Evolutionary conservation across 768 basidiomycete genomes (phyloP).

Genomic region (Suillus hirtellus): DNA sequence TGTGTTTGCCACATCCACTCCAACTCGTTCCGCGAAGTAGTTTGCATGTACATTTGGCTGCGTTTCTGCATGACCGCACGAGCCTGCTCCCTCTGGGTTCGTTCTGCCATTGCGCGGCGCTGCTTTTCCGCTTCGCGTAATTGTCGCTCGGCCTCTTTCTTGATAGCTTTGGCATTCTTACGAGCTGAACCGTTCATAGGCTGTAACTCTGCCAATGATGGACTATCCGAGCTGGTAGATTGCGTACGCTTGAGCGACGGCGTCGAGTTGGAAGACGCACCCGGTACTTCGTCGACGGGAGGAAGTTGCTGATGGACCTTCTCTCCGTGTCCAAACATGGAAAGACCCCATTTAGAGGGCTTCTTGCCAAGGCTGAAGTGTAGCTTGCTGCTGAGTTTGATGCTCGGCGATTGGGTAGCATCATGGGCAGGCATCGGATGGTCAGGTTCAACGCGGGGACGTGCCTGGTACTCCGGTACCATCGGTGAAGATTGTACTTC

Average conservation of each 20-base stretch:
- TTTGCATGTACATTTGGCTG: slow-evolving; percentile 67
- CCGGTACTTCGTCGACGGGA: slow-evolving; percentile 71
- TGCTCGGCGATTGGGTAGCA: slow-evolving; percentile 41
- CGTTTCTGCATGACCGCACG: slow-evolving; percentile 93
- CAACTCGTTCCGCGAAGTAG: slow-evolving; percentile 48
- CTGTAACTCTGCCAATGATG: slow-evolving; percentile 59
- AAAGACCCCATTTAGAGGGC: slow-evolving; percentile 61
- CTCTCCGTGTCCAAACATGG: slow-evolving; percentile 72
- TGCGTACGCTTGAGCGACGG: slow-evolving; percentile 78
- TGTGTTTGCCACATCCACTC: slow-evolving; percentile 56
- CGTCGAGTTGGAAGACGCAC: slow-evolving; percentile 43
- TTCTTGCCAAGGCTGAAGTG: slow-evolving; percentile 70
- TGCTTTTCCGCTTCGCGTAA: slow-evolving; percentile 84
- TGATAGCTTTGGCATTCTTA: slow-evolving; percentile 70
- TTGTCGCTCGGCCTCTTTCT: slow-evolving; percentile 79
- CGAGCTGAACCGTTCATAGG: slow-evolving; percentile 42
- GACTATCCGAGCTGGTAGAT: slow-evolving; percentile 74
- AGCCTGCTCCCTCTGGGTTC: slow-evolving; percentile 81
- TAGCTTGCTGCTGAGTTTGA: slow-evolving; percentile 59
- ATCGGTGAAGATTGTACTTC: slow-evolving; percentile 52
- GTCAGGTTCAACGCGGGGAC: slow-evolving; percentile 42
- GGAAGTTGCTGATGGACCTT: slow-evolving; percentile 66
- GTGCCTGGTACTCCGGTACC: slow-evolving; percentile 50
- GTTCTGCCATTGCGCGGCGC: slow-evolving; percentile 72
- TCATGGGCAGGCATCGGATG: slow-evolving; percentile 37